phyloP scores from a whole-genome alignment of 192 early-diverging fungal genomes.

The Coemansia sp. region DNA sequence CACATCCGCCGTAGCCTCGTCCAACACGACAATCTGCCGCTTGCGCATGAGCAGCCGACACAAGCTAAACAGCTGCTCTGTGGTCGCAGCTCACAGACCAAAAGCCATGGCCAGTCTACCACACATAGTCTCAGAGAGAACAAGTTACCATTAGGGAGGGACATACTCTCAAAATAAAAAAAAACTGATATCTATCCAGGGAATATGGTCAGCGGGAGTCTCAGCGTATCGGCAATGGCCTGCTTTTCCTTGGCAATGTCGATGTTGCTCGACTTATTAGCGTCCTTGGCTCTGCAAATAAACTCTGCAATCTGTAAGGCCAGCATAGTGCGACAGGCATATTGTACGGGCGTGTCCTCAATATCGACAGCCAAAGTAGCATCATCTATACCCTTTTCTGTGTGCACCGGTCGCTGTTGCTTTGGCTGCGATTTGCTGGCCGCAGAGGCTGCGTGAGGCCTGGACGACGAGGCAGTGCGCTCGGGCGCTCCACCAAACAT shows the following conservation, averaged over 20 bases:
- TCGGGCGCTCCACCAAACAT: slow-evolving; percentile 14
- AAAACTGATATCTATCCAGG: too few species aligned
- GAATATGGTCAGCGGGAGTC: slow-evolving; percentile 31
- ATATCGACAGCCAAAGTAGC: slow-evolving; percentile 40
- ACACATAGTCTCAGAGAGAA: too few species aligned
- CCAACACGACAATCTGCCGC: too few species aligned
- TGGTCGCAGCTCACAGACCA: too few species aligned
- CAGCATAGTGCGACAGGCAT: slow-evolving; percentile 50
- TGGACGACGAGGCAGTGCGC: not conserved
- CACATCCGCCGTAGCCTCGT: too few species aligned
- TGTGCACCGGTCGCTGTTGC: not conserved
- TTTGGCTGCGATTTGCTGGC: not conserved
- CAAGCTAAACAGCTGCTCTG: too few species aligned
- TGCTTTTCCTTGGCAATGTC: slow-evolving; percentile 32
- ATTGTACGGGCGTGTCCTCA: slow-evolving; percentile 56
- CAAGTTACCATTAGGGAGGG: too few species aligned
- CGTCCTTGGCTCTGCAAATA: slow-evolving; percentile 8
- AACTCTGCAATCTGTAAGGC: slow-evolving; percentile 53
- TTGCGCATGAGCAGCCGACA: too few species aligned
- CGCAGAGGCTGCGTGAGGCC: not conserved
- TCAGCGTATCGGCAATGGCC: slow-evolving; percentile 31
- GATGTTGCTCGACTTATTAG: not conserved
- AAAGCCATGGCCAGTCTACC: too few species aligned
- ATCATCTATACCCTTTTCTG: not conserved
- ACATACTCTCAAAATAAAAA: too few species aligned